These are phyloP conservation scores for Neurospora sp. DNA, from an alignment of 495 filamentous ascomycete genomes.

Conservation along the genomic window DNA sequence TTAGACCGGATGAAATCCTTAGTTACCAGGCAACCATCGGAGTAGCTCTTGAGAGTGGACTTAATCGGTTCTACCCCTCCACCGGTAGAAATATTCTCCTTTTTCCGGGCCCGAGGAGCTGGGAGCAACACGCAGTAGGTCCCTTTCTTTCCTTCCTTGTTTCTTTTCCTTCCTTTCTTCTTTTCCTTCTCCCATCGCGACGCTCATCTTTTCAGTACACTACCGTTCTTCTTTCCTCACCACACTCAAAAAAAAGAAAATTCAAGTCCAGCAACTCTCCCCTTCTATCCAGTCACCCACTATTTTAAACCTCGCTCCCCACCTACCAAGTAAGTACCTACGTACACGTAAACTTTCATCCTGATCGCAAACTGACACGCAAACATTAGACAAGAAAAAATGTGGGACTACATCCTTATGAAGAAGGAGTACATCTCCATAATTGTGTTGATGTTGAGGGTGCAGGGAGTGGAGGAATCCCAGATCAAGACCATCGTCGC, in stretches of 20 bases:
- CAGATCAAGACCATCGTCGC: no score
- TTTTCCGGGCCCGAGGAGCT: background rate
- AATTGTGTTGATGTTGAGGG: no score
- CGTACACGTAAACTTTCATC: background rate
- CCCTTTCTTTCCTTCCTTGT: background rate
- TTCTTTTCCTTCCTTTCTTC: background rate
- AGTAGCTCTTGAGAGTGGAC: background rate
- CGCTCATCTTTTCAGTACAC: background rate
- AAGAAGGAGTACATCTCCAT: background rate
- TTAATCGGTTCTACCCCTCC: background rate
- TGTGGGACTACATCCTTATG: background rate
- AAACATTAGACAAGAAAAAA: background rate
- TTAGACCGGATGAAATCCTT: background rate
- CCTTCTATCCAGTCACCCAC: background rate
- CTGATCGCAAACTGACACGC: background rate
- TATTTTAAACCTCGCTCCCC: background rate
- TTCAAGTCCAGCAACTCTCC: background rate
- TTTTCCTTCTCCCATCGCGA: background rate
- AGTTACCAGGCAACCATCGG: background rate
- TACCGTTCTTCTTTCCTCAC: background rate
- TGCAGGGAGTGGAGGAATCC: no score
- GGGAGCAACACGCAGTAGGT: background rate
- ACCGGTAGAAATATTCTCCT: background rate
- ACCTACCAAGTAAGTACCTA: background rate
- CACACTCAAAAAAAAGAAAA: background rate